Conservation (phyloP, 805 yeast species). For the Saccharomycopsis guyanensis region DNA sequence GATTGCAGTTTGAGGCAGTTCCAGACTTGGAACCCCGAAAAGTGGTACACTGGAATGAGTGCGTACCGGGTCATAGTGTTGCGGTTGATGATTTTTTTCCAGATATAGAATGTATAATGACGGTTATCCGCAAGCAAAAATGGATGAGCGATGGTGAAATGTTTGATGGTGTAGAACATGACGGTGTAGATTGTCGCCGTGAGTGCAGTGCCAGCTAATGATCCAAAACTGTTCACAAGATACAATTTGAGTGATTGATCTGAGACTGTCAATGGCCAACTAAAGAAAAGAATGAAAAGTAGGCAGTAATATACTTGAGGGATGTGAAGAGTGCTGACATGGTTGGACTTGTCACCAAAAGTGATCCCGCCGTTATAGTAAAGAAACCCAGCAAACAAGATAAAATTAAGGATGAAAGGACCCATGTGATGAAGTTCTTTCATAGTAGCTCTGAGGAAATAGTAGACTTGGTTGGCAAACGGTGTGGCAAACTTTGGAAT, state of each 20-base stretch:
- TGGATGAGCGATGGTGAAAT: conserved; percentile 76
- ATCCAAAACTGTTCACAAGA: conserved; percentile 27
- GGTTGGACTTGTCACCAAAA: conserved; percentile 87
- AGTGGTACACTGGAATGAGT: conserved; percentile 67
- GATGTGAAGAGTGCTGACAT: conserved; percentile 58
- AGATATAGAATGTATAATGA: conserved; percentile 84
- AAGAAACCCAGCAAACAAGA: conserved; percentile 50
- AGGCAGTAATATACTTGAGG: conserved; percentile 79
- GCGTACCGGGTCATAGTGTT: conserved; percentile 40
- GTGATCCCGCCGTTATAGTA: conserved; percentile 75
- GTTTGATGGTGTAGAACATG: conserved; percentile 45
- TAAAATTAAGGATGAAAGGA: conserved; percentile 49
- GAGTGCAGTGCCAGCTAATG: conserved; percentile 15
- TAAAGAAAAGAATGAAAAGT: conserved; percentile 53
- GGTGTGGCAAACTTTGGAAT: neutral
- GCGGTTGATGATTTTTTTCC: conserved; percentile 54
- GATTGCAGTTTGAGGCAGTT: conserved; percentile 11
- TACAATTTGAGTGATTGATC: conserved; percentile 35
- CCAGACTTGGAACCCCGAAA: conserved; percentile 29
- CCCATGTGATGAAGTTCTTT: conserved; percentile 23
- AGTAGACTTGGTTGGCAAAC: neutral
- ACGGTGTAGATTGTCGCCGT: conserved; percentile 22
- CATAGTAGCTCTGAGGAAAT: conserved; percentile 19
- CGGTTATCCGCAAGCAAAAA: conserved; percentile 90
- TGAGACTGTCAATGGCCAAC: conserved; percentile 52